These are phyloP conservation scores for Suhomyces wounanorum DNA, from an alignment of 1,139 yeast species.

Conservation along the genomic window DNA sequence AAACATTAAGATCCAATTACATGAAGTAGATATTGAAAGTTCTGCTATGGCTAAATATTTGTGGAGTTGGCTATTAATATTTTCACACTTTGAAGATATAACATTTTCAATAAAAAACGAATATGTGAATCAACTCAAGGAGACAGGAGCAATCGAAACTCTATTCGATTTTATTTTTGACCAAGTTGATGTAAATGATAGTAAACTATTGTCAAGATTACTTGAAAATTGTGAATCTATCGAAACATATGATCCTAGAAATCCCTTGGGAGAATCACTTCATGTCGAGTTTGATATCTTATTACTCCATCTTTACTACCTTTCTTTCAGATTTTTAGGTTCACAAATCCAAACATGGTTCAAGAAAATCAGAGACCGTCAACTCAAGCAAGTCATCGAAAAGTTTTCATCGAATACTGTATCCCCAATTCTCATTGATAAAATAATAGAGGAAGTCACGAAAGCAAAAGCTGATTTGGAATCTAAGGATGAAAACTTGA, in stretches of 20 bases:
- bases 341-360: constrained; percentile 75
- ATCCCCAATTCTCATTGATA: constrained; percentile 63
- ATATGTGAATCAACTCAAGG: constrained; percentile 59
- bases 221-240: constrained; percentile 22
- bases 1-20: constrained; percentile 27
- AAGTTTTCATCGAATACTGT: constrained; percentile 60
- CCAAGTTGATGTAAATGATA: constrained; percentile 46
- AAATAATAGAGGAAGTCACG: constrained; percentile 60
- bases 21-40: constrained; percentile 35
- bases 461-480: constrained; percentile 38
- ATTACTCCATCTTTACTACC: constrained; percentile 57
- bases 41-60: constrained; percentile 46
- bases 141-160: constrained; percentile 44
- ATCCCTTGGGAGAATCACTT: constrained; percentile 23
- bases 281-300: constrained; percentile 36
- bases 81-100: constrained; percentile 64
- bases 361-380: constrained; percentile 58
- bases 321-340: constrained; percentile 61
- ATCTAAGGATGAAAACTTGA: constrained; percentile 55
- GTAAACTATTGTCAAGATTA: constrained; percentile 32
- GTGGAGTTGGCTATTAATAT: constrained; percentile 71
- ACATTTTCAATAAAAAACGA: constrained; percentile 64
- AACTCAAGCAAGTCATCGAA: constrained; percentile 58
- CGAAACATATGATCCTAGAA: constrained; percentile 22
- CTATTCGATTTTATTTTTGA: constrained; percentile 55